Evolutionary conservation across 306 rosid genomes (phyloP), one percentile per base, ranked within the genome.

Genomic region (Oxytropis ochrocephala): DNA sequence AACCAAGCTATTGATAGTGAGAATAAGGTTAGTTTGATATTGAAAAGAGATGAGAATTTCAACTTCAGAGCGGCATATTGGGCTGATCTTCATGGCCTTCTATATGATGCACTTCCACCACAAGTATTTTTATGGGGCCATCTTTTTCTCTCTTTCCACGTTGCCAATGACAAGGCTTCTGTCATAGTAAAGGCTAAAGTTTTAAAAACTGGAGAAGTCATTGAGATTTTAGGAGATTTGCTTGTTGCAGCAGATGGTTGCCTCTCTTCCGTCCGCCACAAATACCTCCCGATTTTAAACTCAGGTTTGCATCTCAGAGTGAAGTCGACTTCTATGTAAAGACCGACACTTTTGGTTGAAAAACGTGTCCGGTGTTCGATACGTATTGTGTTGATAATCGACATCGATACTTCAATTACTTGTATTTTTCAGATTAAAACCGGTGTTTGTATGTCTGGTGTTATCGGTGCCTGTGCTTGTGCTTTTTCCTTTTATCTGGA

Each of bases 241-340:
- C 91, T 88, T 57, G 87, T 93, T 80, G 98, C 91, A 3, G 96
- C 97, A 0, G 98, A 90, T 81, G 97, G 98, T 6, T 85, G 90
- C 51, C 93, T 93, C 76, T 90, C 98, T 69, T 82, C 87, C 8
- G 74, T 88, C 19, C 96, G 88, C 56, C 80, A 65, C 41, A 80
- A 51, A 60, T 85, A 86, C 73, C 78, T 90, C 43, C 89, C 14
- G 67, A 85, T 68, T 75, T 78, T 59, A 83, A 88, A 71, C 81
- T 88, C 17, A 86, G 96, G 96, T 90, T 29, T 59, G 68, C 64
- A 13, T 51, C 52, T 41, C 17, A 12, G 30, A 60, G 3, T 24
- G 29, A 24, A 24, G 29, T 4, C 3, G 3, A 2, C 29, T 24
- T 2, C 3, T 24, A 2, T 24, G n/a, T n/a, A n/a, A 24, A 4